A percentile compares a stretch with the other conserved stretches of the same genome.
phyloP scores from a whole-genome alignment of 108 stramenopile genomes.

The Discostella stelligeroides region DNA sequence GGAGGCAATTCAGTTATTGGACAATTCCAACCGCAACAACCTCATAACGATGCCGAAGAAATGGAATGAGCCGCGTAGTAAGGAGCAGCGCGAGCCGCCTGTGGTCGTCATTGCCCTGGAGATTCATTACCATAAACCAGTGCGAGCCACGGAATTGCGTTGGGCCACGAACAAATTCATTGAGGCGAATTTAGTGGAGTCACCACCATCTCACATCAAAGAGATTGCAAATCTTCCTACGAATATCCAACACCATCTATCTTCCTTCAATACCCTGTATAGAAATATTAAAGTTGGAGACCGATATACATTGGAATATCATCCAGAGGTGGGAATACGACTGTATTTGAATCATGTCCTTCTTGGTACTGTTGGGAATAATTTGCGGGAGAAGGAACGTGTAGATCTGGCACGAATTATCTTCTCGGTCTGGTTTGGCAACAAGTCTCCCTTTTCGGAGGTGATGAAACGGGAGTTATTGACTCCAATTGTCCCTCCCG shows the following conservation, averaged over 20 bases:
- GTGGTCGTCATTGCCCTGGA: conserved; percentile 21
- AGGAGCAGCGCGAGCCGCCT: too few species aligned
- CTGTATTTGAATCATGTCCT: conserved; percentile 24
- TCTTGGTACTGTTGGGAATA: conserved; percentile 25
- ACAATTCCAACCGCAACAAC: too few species aligned
- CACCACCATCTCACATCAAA: neutral
- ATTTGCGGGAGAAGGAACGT: neutral
- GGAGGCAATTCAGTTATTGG: neutral
- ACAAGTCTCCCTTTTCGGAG: conserved; percentile 9
- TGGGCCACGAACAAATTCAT: conserved; percentile 40
- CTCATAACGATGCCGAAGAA: too few species aligned
- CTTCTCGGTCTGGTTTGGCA: conserved; percentile 13
- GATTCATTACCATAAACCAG: conserved; percentile 43
- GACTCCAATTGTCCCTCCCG: conserved; percentile 1
- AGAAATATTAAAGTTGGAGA: conserved; percentile 29
- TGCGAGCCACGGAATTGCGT: conserved; percentile 26
- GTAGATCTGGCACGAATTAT: conserved; percentile 5
- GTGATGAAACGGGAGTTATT: conserved; percentile 12
- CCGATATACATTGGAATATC: conserved; percentile 34
- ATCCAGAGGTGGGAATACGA: conserved; percentile 5
- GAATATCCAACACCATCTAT: conserved; percentile 5
- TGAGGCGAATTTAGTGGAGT: conserved; percentile 12
- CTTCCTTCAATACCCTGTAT: conserved; percentile 31
- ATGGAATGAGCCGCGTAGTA: too few species aligned
- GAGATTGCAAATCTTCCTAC: neutral